Conservation (phyloP, 2,329 filamentous ascomycete genomes). For the Fusarium staphyleae region DNA sequence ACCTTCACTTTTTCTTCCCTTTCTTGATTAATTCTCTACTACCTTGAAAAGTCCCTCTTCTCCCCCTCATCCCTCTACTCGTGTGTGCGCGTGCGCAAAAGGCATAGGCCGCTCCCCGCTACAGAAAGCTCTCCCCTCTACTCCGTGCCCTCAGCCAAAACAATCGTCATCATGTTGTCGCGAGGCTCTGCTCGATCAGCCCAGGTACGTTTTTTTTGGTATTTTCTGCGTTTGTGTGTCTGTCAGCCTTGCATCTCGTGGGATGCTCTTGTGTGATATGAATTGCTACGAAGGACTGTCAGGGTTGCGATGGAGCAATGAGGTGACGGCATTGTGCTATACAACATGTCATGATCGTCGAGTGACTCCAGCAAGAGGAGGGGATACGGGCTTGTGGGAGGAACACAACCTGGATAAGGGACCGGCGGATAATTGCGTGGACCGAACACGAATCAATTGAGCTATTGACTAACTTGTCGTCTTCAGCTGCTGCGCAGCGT, state of each 20-base stretch:
- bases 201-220: slow-evolving; percentile 54
- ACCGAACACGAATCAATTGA: slow-evolving; percentile 16
- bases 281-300: not conserved
- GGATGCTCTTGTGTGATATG: not conserved
- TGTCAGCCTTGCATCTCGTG: slow-evolving; percentile 1
- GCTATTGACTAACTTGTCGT: slow-evolving; percentile 35
- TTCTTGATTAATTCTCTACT: not conserved
- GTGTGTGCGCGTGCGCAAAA: slow-evolving; percentile 17
- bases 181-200: slow-evolving; percentile 63
- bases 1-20: slow-evolving; percentile 15
- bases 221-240: slow-evolving; percentile 13
- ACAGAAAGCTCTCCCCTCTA: slow-evolving; percentile 32
- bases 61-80: slow-evolving; percentile 10
- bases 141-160: slow-evolving; percentile 4
- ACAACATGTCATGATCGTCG: slow-evolving; percentile 33
- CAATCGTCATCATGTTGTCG: slow-evolving; percentile 60
- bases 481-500: slow-evolving; percentile 61
- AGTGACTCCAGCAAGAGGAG: slow-evolving; percentile 7
- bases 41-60: not conserved
- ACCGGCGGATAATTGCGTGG: slow-evolving; percentile 5
- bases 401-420: not conserved
- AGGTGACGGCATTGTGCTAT: slow-evolving; percentile 7
- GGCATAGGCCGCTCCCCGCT: slow-evolving; percentile 7
- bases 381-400: not conserved
- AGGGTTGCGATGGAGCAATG: not conserved